phyloP scores from a whole-genome alignment of 345 rosid species.

The Sisymbrium altissimum region DNA sequence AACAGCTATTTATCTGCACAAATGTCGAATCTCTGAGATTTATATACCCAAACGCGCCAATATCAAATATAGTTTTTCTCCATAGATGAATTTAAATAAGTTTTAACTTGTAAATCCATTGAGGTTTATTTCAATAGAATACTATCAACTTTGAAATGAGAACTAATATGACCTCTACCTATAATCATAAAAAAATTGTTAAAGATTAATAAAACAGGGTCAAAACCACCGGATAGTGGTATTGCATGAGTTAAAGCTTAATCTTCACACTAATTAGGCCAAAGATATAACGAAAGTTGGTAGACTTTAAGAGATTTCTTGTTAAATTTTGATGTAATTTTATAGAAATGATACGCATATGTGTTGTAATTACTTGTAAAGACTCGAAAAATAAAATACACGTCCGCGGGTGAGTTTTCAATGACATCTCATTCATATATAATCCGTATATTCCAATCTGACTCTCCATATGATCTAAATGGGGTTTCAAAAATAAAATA shows the following conservation, averaged over 20 bases:
- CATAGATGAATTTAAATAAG: background rate
- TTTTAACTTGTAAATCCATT: constrained; percentile 14
- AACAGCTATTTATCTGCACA: constrained; percentile 25
- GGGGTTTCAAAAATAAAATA: background rate
- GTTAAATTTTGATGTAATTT: background rate
- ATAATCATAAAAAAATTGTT: background rate
- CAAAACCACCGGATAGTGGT: constrained; percentile 10
- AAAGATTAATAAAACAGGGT: background rate
- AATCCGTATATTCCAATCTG: background rate
- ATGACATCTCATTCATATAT: background rate
- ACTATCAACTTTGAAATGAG: background rate
- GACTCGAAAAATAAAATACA: background rate
- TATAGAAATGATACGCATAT: background rate
- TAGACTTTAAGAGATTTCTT: background rate
- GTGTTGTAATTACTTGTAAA: background rate
- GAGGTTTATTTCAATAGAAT: background rate
- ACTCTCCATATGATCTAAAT: constrained; percentile 6
- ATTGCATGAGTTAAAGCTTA: background rate
- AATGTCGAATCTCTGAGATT: constrained; percentile 8
- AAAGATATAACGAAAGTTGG: background rate
- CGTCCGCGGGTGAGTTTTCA: background rate
- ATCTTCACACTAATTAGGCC: background rate
- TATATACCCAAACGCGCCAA: constrained; percentile 7
- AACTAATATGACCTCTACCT: constrained; percentile 8
- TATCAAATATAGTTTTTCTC: background rate